These are phyloP conservation scores for Xylaria grammica DNA, from an alignment of 495 filamentous ascomycete genomes.

Conservation along the genomic window DNA sequence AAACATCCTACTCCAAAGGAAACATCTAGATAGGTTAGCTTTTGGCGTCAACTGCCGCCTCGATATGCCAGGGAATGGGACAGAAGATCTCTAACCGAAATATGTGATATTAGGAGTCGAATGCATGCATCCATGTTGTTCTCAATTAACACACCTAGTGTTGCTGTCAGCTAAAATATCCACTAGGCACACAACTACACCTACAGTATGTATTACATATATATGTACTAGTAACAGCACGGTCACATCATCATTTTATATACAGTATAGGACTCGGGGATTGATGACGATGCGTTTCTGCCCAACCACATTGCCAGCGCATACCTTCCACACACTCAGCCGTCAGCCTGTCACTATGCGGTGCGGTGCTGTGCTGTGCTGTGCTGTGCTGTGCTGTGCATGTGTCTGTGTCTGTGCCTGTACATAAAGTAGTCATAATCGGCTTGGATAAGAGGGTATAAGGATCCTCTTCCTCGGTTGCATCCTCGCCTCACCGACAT, in stretches of 20 bases:
- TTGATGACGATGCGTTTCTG: constrained; percentile 34
- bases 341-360: constrained; percentile 7
- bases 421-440: background rate
- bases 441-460: constrained; percentile 18
- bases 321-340: constrained; percentile 31
- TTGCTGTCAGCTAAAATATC: too few species aligned
- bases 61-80: too few species aligned
- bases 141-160: too few species aligned
- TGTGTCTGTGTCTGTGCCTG: constrained; percentile 6
- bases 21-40: too few species aligned
- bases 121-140: constrained; percentile 3
- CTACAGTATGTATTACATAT: background rate
- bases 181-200: too few species aligned
- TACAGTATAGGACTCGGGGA: background rate
- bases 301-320: constrained; percentile 45
- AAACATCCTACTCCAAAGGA: background rate
- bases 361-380: background rate
- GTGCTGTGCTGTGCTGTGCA: background rate
- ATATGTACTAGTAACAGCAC: constrained; percentile 1
- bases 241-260: background rate
- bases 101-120: constrained; percentile 2
- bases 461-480: constrained; percentile 13
- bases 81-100: background rate
- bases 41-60: too few species aligned
- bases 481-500: constrained; percentile 7